These are phyloP conservation scores for Pseudohalonectria lignicola DNA, from an alignment of 2,329 filamentous ascomycete species.

Conservation along the genomic window DNA sequence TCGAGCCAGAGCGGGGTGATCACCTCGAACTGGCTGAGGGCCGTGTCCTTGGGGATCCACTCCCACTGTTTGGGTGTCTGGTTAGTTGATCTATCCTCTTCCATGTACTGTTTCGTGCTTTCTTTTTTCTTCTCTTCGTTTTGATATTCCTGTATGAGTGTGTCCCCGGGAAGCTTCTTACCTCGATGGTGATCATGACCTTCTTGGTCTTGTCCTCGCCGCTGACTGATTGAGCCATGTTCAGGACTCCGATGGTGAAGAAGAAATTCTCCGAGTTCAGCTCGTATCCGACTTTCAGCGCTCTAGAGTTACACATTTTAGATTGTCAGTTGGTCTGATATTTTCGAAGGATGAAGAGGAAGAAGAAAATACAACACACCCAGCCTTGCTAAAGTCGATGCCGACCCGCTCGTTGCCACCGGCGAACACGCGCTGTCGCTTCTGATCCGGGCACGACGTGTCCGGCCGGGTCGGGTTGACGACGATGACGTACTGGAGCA, in stretches of 20 bases:
- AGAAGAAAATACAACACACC: neutral
- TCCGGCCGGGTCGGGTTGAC: constrained; percentile 10
- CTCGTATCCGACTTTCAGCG: constrained; percentile 11
- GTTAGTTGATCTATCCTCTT: neutral
- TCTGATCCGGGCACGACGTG: constrained; percentile 3
- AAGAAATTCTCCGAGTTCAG: constrained; percentile 6
- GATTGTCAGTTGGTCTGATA: neutral
- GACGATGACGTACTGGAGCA: constrained; percentile 15
- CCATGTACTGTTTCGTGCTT: neutral
- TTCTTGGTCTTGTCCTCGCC: constrained; percentile 13
- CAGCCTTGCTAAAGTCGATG: constrained; percentile 10
- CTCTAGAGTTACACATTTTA: constrained; percentile 6
- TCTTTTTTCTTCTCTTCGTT: too few relatives aligned
- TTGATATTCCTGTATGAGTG: too few relatives aligned
- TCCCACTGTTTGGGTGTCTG: constrained; percentile 8
- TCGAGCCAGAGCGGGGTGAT: constrained; percentile 13
- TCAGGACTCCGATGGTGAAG: constrained; percentile 5
- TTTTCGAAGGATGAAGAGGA: neutral
- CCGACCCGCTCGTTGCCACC: constrained; percentile 13
- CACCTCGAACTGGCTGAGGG: constrained; percentile 5
- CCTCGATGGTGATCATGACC: constrained; percentile 8
- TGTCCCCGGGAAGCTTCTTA: neutral
- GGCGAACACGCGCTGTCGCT: constrained; percentile 8
- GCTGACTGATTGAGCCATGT: too few relatives aligned
- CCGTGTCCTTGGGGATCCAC: constrained; percentile 7